These are phyloP conservation scores for Sporobolus alterniflorus DNA, from an alignment of 202 grass and related monocot genomes.

Conservation along the genomic window DNA sequence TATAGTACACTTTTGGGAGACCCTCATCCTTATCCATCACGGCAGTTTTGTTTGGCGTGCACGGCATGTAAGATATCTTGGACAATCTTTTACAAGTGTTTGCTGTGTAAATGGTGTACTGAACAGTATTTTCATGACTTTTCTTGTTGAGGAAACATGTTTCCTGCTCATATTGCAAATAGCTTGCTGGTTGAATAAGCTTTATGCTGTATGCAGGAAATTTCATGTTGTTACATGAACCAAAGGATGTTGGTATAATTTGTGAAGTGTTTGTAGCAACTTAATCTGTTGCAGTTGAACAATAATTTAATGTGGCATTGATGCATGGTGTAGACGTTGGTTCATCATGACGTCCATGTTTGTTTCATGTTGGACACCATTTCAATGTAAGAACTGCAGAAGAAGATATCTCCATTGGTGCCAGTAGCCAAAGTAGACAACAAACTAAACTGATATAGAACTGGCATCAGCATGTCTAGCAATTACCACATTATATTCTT, in stretches of 20 bases:
- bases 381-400: background rate
- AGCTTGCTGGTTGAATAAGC: conserved; percentile 14
- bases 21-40: background rate
- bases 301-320: background rate
- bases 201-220: conserved; percentile 7
- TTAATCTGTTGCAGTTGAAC: background rate
- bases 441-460: conserved; percentile 9
- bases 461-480: conserved; percentile 21
- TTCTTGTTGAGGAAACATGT: conserved; percentile 6
- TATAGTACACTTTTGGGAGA: background rate
- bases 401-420: conserved; percentile 4
- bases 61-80: conserved; percentile 32
- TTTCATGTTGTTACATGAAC: background rate
- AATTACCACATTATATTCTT: background rate
- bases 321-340: background rate
- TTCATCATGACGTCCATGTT: background rate
- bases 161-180: conserved; percentile 11
- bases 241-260: background rate
- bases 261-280: background rate
- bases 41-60: conserved; percentile 5
- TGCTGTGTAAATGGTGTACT: background rate
- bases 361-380: conserved; percentile 24
- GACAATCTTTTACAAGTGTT: conserved; percentile 7
- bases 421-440: background rate
- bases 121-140: conserved; percentile 24